These are phyloP conservation scores for Penicillium sp. DNA, from an alignment of 2,329 filamentous ascomycete genomes.

Conservation along the genomic window DNA sequence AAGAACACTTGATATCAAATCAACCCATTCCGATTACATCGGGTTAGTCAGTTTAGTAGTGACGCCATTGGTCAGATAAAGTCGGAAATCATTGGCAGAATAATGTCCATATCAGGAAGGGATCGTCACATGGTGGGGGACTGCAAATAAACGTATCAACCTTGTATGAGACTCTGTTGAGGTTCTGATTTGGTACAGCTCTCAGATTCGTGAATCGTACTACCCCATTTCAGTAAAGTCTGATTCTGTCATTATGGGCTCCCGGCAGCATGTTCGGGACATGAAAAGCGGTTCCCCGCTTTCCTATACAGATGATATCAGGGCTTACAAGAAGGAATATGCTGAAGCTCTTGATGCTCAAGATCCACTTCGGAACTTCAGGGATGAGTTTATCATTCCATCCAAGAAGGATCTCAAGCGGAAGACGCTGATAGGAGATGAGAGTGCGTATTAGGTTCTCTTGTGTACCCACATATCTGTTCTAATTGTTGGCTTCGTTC, in stretches of 20 bases:
- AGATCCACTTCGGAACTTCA: constrained; percentile 60
- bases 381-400: constrained; percentile 74
- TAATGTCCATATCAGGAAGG: constrained; percentile 7
- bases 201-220: not conserved
- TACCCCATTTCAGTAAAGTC: not conserved
- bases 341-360: constrained; percentile 56
- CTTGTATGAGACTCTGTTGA: not conserved
- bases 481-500: not conserved
- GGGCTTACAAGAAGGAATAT: constrained; percentile 38
- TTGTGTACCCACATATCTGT: too few relatives aligned
- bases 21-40: constrained; percentile 20
- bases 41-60: constrained; percentile 31
- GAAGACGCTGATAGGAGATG: constrained; percentile 50
- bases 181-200: not conserved
- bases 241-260: constrained; percentile 24
- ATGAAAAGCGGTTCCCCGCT: constrained; percentile 30
- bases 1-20: constrained; percentile 24
- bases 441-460: constrained; percentile 23
- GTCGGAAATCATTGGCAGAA: constrained; percentile 31
- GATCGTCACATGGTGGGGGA: constrained; percentile 17
- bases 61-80: constrained; percentile 29
- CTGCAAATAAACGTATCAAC: not conserved
- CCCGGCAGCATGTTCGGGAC: constrained; percentile 27
- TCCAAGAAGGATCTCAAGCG: constrained; percentile 69
- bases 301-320: constrained; percentile 32